Evolutionary conservation across 768 basidiomycete genomes (phyloP).

Genomic region (Amylocystis lapponica): DNA sequence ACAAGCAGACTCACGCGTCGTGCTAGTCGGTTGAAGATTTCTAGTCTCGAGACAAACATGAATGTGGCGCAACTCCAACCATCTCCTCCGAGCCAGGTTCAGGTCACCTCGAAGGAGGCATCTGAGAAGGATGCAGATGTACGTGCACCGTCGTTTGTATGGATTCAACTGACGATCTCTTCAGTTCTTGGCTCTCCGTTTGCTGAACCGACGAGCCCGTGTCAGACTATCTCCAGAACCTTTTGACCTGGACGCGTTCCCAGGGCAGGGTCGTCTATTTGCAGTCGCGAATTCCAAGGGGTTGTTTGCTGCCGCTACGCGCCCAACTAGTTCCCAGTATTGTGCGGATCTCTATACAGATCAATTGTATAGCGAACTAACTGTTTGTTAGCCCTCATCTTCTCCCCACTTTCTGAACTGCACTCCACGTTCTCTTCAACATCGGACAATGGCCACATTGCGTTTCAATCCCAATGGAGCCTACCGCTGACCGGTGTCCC

Average conservation of each 20-base stretch:
- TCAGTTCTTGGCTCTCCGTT: conserved; percentile 24
- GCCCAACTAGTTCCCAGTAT: conserved; percentile 27
- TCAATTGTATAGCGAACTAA: not conserved
- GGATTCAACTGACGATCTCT: not conserved
- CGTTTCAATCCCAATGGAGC: conserved; percentile 48
- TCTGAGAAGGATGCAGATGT: conserved; percentile 25
- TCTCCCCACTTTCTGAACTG: conserved; percentile 59
- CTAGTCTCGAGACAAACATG: conserved; percentile 12
- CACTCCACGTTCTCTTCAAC: conserved; percentile 44
- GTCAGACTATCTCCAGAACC: conserved; percentile 52
- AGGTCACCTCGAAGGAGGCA: conserved; percentile 16
- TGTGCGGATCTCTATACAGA: conserved; percentile 26
- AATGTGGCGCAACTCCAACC: conserved; percentile 20
- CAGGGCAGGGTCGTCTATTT: conserved; percentile 48
- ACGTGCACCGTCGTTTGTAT: conserved; percentile 1
- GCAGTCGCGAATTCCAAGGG: conserved; percentile 53
- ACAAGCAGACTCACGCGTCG: too few relatives aligned
- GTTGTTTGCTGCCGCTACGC: conserved; percentile 64
- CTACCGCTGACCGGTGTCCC: conserved; percentile 44
- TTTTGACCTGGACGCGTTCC: conserved; percentile 35
- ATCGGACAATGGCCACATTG: conserved; percentile 31
- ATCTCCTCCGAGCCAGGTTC: conserved; percentile 9
- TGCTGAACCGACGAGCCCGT: conserved; percentile 57
- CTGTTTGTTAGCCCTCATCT: conserved; percentile 43
- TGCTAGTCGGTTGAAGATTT: too few relatives aligned